A percentile compares a stretch with the other conserved stretches of the same genome.
Evolutionary conservation across 2,329 filamentous ascomycete species (phyloP).

Genomic region (Microcera coccophila): DNA sequence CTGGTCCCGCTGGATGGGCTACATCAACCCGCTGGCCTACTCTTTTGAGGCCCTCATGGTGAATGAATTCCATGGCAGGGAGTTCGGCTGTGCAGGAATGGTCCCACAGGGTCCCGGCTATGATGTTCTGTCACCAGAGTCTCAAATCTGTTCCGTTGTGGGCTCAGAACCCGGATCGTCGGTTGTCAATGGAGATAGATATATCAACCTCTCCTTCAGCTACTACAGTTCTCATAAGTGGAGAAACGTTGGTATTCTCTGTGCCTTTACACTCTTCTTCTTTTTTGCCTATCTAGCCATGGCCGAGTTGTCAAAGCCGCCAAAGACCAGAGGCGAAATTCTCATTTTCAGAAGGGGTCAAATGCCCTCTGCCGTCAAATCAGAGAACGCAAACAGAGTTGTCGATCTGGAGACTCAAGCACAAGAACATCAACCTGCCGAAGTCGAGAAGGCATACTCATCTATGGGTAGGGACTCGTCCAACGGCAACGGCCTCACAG

Average conservation of each 20-base stretch:
- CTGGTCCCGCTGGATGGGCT: constrained; percentile 56
- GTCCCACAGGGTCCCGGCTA: constrained; percentile 6
- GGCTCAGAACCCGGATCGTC: constrained; percentile 11
- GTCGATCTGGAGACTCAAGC: constrained; percentile 1
- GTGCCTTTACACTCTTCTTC: constrained; percentile 61
- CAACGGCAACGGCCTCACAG: too few species aligned
- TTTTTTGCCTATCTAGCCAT: constrained; percentile 58
- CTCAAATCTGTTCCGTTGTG: constrained; percentile 8
- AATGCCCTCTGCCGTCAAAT: neutral
- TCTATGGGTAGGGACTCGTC: too few species aligned
- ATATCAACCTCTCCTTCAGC: constrained; percentile 16
- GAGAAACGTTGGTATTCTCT: constrained; percentile 61
- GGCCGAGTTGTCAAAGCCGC: constrained; percentile 54
- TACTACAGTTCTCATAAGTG: constrained; percentile 57
- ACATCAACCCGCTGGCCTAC: constrained; percentile 59
- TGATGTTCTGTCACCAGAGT: neutral
- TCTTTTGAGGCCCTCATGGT: constrained; percentile 24
- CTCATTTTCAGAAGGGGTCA: constrained; percentile 54
- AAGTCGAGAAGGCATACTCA: neutral
- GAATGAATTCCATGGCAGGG: constrained; percentile 10
- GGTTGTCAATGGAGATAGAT: constrained; percentile 14
- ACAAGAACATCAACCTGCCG: neutral
- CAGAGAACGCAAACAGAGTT: constrained; percentile 1
- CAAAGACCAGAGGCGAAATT: constrained; percentile 58
- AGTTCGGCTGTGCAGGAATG: constrained; percentile 8